Evolutionary conservation across 1,139 yeast species (phyloP).

Genomic region (Pichia sorboxylosa): DNA sequence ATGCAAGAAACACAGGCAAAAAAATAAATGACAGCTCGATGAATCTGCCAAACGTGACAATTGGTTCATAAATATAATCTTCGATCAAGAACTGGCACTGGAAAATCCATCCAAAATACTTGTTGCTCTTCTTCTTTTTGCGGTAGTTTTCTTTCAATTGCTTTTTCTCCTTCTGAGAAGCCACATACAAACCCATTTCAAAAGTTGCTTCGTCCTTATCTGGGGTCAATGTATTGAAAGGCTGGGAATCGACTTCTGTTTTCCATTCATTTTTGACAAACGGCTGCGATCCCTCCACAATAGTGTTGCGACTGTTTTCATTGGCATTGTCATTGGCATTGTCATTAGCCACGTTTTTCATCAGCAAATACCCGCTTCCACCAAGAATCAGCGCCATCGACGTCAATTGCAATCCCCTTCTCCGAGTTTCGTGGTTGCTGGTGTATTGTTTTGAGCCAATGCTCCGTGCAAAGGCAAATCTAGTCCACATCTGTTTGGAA

Average conservation of each 20-base stretch:
- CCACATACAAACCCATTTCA: slow-evolving; percentile 53
- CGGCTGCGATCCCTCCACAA: slow-evolving; percentile 10
- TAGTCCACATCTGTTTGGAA: too few species aligned
- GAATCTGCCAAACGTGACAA: slow-evolving; percentile 56
- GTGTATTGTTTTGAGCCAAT: too few species aligned
- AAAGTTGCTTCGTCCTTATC: slow-evolving; percentile 46
- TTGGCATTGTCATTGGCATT: too few species aligned
- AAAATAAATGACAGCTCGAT: slow-evolving; percentile 56
- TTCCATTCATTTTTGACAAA: slow-evolving; percentile 12
- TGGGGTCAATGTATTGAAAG: slow-evolving; percentile 26
- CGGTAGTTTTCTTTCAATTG: slow-evolving; percentile 27
- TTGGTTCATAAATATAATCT: slow-evolving; percentile 57
- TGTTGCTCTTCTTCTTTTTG: slow-evolving; percentile 19
- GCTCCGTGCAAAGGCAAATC: too few species aligned
- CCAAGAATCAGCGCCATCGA: too few species aligned
- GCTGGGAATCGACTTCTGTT: slow-evolving; percentile 7
- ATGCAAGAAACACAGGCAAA: slow-evolving; percentile 51
- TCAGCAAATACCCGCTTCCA: too few species aligned
- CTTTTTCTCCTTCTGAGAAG: slow-evolving; percentile 42
- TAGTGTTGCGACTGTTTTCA: too few species aligned
- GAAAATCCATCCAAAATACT: slow-evolving; percentile 26
- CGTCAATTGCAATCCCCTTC: too few species aligned
- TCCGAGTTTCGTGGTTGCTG: too few species aligned
- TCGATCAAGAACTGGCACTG: slow-evolving; percentile 31
- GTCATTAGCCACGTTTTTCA: too few species aligned